Evolutionary conservation across 139 green algal genomes (phyloP).

Genomic region (Diplosphaera chodatii): DNA sequence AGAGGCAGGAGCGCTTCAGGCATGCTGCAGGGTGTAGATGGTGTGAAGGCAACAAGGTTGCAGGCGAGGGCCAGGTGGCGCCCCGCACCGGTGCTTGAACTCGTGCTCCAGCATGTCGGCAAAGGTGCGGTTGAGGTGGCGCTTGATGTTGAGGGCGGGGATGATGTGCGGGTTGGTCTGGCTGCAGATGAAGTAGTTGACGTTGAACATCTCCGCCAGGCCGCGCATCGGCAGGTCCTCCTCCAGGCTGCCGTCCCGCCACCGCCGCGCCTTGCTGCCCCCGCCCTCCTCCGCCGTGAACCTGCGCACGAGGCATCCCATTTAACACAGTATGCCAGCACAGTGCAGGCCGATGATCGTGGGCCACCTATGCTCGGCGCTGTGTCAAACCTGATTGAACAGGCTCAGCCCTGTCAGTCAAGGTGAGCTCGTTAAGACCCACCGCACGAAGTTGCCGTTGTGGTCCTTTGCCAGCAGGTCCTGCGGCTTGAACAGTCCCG

Average conservation of each 20-base stretch:
- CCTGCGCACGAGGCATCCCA: too few relatives aligned
- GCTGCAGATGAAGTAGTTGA: constrained; percentile 88
- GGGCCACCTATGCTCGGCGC: too few relatives aligned
- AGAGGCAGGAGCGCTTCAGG: too few relatives aligned
- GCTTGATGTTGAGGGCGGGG: constrained; percentile 77
- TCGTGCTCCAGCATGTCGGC: constrained; percentile 73
- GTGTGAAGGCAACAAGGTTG: too few relatives aligned
- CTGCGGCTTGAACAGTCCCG: constrained; percentile 73
- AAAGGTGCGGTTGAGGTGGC: constrained; percentile 46
- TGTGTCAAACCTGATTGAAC: too few relatives aligned
- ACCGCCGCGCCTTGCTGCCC: constrained; percentile 40
- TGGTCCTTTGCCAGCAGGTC: constrained; percentile 51
- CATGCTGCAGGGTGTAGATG: too few relatives aligned
- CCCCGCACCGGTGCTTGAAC: constrained; percentile 75
- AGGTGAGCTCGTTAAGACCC: too few relatives aligned
- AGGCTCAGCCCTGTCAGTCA: too few relatives aligned
- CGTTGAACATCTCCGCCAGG: constrained; percentile 88
- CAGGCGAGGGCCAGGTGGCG: not conserved
- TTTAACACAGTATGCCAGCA: too few relatives aligned
- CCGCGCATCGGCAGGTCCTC: constrained; percentile 74
- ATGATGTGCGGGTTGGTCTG: constrained; percentile 89
- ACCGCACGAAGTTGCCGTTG: constrained; percentile 8
- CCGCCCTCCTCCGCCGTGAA: constrained; percentile 17
- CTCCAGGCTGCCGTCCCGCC: constrained; percentile 71
- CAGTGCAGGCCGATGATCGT: too few relatives aligned